Percentiles rank a stretch among this genome's conserved stretches.
These are phyloP conservation scores for Gnomoniopsis smithogilvyi DNA, from an alignment of 2,329 filamentous ascomycete genomes.

Conservation along the genomic window DNA sequence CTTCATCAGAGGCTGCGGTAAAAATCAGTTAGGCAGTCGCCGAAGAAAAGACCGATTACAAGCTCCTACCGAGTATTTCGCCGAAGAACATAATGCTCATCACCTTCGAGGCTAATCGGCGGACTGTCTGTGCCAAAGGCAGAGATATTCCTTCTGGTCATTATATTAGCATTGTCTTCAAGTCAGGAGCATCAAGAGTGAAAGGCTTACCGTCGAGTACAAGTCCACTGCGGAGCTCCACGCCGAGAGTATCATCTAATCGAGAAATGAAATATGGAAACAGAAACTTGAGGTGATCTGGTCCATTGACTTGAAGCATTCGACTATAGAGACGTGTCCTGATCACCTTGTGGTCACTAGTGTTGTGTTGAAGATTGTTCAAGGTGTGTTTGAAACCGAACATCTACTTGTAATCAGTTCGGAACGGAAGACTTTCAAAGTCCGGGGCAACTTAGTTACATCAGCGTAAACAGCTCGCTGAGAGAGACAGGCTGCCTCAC, in stretches of 20 bases:
- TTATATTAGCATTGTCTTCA: not conserved
- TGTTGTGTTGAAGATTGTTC: not conserved
- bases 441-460: not conserved
- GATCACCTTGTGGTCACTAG: not conserved
- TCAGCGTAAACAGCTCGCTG: not conserved
- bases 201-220: not conserved
- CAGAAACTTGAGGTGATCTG: not conserved
- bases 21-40: too few relatives aligned
- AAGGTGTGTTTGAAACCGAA: not conserved
- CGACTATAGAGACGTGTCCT: not conserved
- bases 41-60: too few relatives aligned
- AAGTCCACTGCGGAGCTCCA: not conserved
- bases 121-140: not conserved
- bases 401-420: not conserved
- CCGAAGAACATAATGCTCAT: not conserved
- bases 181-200: not conserved
- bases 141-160: not conserved
- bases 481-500: not conserved
- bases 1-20: not conserved
- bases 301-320: not conserved
- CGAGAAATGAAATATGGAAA: not conserved
- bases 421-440: not conserved
- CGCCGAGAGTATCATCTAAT: not conserved
- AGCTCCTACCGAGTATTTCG: not conserved
- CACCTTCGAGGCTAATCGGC: not conserved